Evolutionary conservation across 441 rosid species (phyloP).

Genomic region (Erodium moschatum): DNA sequence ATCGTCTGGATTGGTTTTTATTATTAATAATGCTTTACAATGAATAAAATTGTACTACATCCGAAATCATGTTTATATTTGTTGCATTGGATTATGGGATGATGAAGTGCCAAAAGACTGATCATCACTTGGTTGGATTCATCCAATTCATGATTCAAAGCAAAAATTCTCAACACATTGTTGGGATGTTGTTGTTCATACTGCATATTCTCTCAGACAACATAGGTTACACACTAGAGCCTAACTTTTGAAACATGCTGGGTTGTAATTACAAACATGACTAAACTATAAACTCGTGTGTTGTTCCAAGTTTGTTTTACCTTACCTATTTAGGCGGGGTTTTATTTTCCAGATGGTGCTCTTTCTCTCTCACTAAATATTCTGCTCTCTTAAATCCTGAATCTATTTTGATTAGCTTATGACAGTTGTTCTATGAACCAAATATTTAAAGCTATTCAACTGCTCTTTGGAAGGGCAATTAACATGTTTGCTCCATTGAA

Average conservation of each 20-base stretch:
- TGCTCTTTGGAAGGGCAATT: background rate
- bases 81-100: background rate
- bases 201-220: background rate
- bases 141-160: background rate
- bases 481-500: background rate
- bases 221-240: background rate
- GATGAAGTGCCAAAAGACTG: background rate
- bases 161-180: background rate
- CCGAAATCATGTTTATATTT: background rate
- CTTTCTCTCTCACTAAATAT: too few species aligned
- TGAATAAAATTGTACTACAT: background rate
- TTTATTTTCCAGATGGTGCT: background rate
- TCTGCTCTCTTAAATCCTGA: background rate
- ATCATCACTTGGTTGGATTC: background rate
- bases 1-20: background rate
- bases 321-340: background rate
- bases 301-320: background rate
- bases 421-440: background rate
- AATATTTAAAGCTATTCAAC: background rate
- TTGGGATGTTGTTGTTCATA: background rate
- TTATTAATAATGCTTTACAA: background rate
- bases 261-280: background rate
- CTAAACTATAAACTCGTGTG: background rate
- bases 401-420: background rate
- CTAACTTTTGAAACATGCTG: background rate